phyloP scores from a whole-genome alignment of 202 grass and related monocot genomes.

The Panicum virgatum region DNA sequence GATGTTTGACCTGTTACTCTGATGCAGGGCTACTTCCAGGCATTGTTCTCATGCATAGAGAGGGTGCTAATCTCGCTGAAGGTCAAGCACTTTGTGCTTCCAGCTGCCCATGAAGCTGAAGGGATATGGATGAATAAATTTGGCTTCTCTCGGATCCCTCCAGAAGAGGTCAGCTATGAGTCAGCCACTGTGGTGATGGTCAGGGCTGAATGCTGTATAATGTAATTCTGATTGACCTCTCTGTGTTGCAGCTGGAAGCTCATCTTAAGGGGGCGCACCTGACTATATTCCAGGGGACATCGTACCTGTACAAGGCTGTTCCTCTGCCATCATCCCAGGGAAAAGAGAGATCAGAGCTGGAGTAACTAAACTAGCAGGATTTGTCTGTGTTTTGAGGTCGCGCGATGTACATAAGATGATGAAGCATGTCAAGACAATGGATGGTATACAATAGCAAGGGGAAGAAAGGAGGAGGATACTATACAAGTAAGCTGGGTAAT shows the following conservation, averaged over 20 bases:
- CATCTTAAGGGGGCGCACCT: constrained; percentile 71
- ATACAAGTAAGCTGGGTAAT: constrained; percentile 2
- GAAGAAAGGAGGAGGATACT: background rate
- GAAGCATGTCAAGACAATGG: constrained; percentile 40
- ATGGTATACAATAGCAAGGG: constrained; percentile 33
- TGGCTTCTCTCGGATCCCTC: constrained; percentile 74
- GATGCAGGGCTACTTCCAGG: constrained; percentile 93
- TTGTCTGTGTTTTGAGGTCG: constrained; percentile 25
- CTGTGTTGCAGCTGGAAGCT: constrained; percentile 56
- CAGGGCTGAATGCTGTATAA: background rate
- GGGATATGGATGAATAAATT: constrained; percentile 95
- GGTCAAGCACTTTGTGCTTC: constrained; percentile 83
- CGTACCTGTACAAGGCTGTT: constrained; percentile 76
- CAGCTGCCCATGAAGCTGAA: constrained; percentile 91
- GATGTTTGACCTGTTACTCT: constrained; percentile 2
- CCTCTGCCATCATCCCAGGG: background rate
- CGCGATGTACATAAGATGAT: constrained; percentile 47
- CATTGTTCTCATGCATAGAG: constrained; percentile 74
- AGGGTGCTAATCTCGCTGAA: constrained; percentile 65
- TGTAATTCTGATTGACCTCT: background rate
- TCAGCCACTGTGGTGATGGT: background rate
- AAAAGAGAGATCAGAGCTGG: background rate
- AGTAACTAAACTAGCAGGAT: constrained; percentile 10
- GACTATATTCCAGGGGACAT: constrained; percentile 80
- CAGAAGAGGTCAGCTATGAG: constrained; percentile 49